phyloP scores from a whole-genome alignment of 805 yeast species.

The Monosporozyma aerobia region DNA sequence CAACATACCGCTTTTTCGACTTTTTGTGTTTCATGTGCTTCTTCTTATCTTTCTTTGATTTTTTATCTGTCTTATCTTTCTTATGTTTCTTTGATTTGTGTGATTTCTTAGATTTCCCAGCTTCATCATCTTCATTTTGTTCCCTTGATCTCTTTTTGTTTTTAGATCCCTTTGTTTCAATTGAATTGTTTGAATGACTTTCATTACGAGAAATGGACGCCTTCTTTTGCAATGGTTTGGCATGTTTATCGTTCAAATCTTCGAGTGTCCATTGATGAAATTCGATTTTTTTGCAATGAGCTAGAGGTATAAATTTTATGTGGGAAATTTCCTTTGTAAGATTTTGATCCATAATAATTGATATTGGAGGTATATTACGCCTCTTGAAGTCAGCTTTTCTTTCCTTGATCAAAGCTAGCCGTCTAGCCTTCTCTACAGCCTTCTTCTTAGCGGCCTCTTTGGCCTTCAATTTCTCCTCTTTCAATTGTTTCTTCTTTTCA shows the following conservation, averaged over 20 bases:
- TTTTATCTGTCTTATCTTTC: background rate
- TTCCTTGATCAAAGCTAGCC: background rate
- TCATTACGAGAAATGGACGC: background rate
- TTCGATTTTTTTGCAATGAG: background rate
- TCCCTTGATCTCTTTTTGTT: background rate
- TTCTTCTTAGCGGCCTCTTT: background rate
- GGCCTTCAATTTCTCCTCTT: background rate
- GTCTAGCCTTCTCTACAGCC: background rate
- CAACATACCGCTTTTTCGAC: background rate
- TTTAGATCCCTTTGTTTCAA: background rate
- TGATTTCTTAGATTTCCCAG: background rate
- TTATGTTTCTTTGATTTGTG: background rate
- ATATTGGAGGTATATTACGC: background rate
- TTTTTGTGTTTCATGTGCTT: background rate
- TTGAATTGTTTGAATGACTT: background rate
- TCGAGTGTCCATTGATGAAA: background rate
- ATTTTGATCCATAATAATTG: background rate
- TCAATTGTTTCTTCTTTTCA: background rate
- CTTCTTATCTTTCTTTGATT: background rate
- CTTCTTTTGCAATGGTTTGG: background rate
- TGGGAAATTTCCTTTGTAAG: background rate
- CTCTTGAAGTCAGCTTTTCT: background rate
- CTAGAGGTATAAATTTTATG: background rate
- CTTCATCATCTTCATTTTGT: background rate
- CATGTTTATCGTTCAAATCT: background rate